Percentiles rank a stretch among this genome's conserved stretches.
Conservation (phyloP, 257 asterid genomes). For the Solanum dulcamara region DNA sequence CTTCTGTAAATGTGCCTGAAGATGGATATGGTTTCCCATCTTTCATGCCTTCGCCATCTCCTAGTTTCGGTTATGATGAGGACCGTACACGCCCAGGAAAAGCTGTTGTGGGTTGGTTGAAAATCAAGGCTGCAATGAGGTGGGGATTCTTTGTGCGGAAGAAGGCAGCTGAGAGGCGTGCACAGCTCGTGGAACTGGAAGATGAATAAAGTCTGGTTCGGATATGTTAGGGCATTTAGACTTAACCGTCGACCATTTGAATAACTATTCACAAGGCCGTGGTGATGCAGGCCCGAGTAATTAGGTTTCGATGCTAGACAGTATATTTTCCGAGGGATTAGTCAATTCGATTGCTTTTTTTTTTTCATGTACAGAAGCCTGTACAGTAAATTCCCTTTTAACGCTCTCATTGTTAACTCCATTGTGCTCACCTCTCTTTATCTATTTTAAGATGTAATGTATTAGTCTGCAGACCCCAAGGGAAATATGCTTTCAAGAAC, state of each 20-base stretch:
- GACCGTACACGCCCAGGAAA: conserved; percentile 62
- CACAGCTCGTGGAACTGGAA: conserved; percentile 84
- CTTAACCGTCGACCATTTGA: background rate
- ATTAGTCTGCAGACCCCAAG: background rate
- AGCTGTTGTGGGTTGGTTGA: conserved; percentile 95
- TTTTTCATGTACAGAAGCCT: conserved; percentile 20
- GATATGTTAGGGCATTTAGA: background rate
- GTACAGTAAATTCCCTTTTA: conserved; percentile 25
- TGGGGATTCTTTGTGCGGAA: conserved; percentile 96
- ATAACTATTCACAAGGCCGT: background rate
- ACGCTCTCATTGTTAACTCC: background rate
- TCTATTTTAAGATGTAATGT: background rate
- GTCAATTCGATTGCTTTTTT: background rate
- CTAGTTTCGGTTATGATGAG: conserved; percentile 42
- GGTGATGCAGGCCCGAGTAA: background rate
- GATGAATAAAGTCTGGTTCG: conserved; percentile 36
- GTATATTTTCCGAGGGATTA: background rate
- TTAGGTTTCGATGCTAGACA: background rate
- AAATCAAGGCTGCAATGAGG: conserved; percentile 97
- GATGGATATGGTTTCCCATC: conserved; percentile 55
- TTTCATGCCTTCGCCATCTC: conserved; percentile 52
- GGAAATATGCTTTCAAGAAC: background rate
- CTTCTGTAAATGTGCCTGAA: conserved; percentile 31
- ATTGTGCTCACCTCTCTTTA: background rate
- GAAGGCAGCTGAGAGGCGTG: conserved; percentile 95